Evolutionary conservation across 2,329 filamentous ascomycete genomes (phyloP), one percentile per base, ranked within the genome.

Genomic region (Fusarium duplospermum): DNA sequence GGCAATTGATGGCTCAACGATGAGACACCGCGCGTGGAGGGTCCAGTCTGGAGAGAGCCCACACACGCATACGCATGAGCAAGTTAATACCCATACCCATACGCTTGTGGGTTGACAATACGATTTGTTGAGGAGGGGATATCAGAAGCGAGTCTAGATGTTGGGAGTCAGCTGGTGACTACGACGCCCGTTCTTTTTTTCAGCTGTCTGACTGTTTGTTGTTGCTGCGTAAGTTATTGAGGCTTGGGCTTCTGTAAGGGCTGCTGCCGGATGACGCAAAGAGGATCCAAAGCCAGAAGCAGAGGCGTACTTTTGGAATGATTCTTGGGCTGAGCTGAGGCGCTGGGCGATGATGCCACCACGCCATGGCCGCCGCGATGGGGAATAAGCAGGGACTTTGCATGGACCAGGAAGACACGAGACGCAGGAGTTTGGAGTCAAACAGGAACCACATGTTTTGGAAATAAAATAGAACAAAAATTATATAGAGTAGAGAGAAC

Each of bases 21-120:
- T 63, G 63, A 70, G 69, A 74, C 59, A 70, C 42, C 57, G 59
- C 42, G 31, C 60, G 67, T 62, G 65, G 61, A 66, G 56, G 61
- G 66, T 66, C 64, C 56, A 69, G 67, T 70, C 62, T 63, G 22
- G 52, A 57, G 64, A 59, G 35, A 71, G 57, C 54, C 67, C 68
- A 64, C 62, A 45, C 35, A 47, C 65, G 65, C 69, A 65, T 74
- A 56, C 65, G 65, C 69, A 65, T 74, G 71, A 74, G 64, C 71
- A 70, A 33, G 40, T 63, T 29, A 56, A 64, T 65, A 24, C 36
- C 24, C 29, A 31, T 33, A 33, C 36, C 35, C 24, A 36, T 71
- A 45, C 36, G 27, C n/a, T 67, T 67, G 35, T 20, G 29, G 45
- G 52, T 61, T 42, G 36, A 59, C 47, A 56, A 20, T 11, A 60